Base-by-base conservation (phyloP, 352 stramenopile species). In the Phytophthora nicotianae region DNA sequence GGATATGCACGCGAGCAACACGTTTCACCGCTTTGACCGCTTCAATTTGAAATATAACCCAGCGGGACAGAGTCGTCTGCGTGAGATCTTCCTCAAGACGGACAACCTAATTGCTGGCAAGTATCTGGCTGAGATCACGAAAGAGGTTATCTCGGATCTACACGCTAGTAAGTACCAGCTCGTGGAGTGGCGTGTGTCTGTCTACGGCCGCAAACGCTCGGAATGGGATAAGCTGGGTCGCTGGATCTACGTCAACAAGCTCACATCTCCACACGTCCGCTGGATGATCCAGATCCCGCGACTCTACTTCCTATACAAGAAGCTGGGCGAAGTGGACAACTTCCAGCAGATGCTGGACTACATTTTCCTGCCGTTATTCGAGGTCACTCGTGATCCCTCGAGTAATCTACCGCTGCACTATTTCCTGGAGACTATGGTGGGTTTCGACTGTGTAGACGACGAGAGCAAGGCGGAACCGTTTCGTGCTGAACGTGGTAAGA, bases 1-100 rank as follows among this genome's bases (percentile, higher is more conserved):
- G 35, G 96, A 99, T 79, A 99, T 99, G 78, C 89, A 99, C 67
- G 97, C 97, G n/a, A 97, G 98, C 82, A 99, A 99, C 73, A 98
- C 95, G 42, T 99, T 99, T 81, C 97, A 99, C 66, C 87, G 97
- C 60, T 99, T 99, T 77, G 98, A 99, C 71, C 97, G 98, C 33
- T 99, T 99, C 72, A 99, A 99, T 75, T 79, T 98, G 40, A 99
- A 99, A 81, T 99, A 99, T 79, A 99, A 98, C 76, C 98, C 97
- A 20, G 75, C 95, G 64, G 96, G 75, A 38, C 91, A 99, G 74
- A 95, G 79, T 76, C 83, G 90, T 13, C 88, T 99, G 75, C 77
- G 97, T 20, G 95, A 98, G 65, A 99, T 99, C 62, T 99, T 99
- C 69, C 76, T 99, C 17, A 99, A 99, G 81, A 98, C 94, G 1